phyloP scores from a whole-genome alignment of 2,329 filamentous ascomycete genomes.

The Pseudogymnoascus sp. region DNA sequence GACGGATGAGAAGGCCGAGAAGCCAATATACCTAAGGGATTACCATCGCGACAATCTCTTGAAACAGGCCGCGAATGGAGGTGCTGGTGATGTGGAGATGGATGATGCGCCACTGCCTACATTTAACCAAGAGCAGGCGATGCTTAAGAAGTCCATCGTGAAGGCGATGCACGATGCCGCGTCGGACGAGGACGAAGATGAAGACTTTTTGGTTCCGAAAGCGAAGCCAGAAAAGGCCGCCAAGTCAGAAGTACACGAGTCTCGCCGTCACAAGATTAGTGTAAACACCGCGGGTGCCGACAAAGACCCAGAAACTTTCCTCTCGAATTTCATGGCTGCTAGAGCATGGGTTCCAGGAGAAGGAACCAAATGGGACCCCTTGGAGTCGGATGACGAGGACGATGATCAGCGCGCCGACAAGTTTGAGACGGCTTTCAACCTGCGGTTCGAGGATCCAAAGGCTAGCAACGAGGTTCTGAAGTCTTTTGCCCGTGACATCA shows the following conservation, averaged over 20 bases:
- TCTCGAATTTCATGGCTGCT: slow-evolving; percentile 93
- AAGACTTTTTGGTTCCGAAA: slow-evolving; percentile 67
- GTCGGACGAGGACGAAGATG: slow-evolving; percentile 38
- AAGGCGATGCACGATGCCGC: slow-evolving; percentile 66
- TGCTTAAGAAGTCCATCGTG: slow-evolving; percentile 67
- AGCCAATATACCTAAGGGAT: slow-evolving; percentile 76
- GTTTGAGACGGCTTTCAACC: slow-evolving; percentile 88
- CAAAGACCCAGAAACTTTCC: slow-evolving; percentile 79
- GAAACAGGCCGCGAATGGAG: slow-evolving; percentile 47
- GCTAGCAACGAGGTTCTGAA: slow-evolving; percentile 81
- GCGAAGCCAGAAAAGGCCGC: slow-evolving; percentile 30
- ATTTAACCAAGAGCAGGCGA: slow-evolving; percentile 82
- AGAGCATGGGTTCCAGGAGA: slow-evolving; percentile 76
- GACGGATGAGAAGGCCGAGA: slow-evolving; percentile 55
- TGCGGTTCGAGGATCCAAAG: slow-evolving; percentile 86
- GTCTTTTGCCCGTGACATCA: slow-evolving; percentile 81
- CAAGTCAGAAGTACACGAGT: slow-evolving; percentile 45
- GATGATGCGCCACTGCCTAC: slow-evolving; percentile 50
- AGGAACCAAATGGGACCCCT: slow-evolving; percentile 61
- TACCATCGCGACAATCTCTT: slow-evolving; percentile 90
- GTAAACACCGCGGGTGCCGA: slow-evolving; percentile 67
- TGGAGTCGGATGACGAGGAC: slow-evolving; percentile 80
- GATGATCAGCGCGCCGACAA: slow-evolving; percentile 67
- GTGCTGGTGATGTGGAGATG: slow-evolving; percentile 50
- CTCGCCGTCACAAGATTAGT: slow-evolving; percentile 44